Evolutionary conservation across 2,329 filamentous ascomycete species (phyloP), one percentile per base, ranked within the genome.

Genomic region (Corynespora cassiicola): DNA sequence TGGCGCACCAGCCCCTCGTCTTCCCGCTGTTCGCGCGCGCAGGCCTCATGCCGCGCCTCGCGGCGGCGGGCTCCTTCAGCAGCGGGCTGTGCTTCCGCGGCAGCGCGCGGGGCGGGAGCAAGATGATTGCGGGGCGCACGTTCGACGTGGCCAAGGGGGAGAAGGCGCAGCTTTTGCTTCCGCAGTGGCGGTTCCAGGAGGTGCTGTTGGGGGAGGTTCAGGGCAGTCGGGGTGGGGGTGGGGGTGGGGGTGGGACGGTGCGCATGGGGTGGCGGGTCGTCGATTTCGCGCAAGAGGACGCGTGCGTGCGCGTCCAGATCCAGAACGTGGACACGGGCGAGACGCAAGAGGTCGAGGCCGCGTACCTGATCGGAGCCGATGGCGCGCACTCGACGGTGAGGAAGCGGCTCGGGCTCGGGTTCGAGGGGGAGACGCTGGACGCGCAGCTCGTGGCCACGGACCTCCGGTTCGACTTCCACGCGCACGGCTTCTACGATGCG

Each of bases 1-100:
- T 71, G 43, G 68, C 71, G 3, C 71, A 74, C 40, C 65, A 71
- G 41, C 68, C 70, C 7, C 61, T 65, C 2, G 64, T 70, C 1
- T 69, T 71, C 24, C 65, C 68, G 0, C 63, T 71, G 9, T 62
- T 74, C 39, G 55, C 61, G 0, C 54, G 60, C 14, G 63, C 67
- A 7, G 68, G 63, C 2, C 45, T 73, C 2, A 52, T 71, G 12
- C 55, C 64, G 0, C 65, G 69, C 19, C 54, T 73, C 15, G 43
- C 62, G 6, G 55, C 51, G 17, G 45, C 49, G 1, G 60, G 55
- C 3, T 48, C 54, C 24, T 45, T 63, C 11, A 55, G 44, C 24
- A 41, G 42, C 1, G 56, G 62, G 0, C 19, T 69, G 6, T 64
- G 61, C 31, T 67, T 65, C 35, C 50, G 64, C 2, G 62, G 47